These are phyloP conservation scores for Termitomyces sp. DNA, from an alignment of 768 basidiomycete species.

Conservation along the genomic window DNA sequence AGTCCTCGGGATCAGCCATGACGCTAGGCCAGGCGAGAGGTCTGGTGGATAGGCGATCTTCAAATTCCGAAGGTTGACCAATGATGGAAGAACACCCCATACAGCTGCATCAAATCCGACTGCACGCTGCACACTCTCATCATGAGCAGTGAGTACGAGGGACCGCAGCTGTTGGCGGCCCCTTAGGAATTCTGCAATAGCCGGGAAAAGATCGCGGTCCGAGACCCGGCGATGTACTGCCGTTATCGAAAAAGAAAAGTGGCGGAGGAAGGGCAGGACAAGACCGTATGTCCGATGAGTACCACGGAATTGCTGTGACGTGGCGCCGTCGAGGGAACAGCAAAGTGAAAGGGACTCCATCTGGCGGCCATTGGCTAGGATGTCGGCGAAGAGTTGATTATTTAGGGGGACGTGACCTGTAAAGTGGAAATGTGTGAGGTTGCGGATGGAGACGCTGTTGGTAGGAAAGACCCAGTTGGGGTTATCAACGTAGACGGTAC, in stretches of 20 bases:
- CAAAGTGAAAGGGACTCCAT: conserved; percentile 55
- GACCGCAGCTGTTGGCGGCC: conserved; percentile 46
- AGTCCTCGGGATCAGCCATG: conserved; percentile 59
- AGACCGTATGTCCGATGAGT: conserved; percentile 13
- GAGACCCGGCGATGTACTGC: conserved; percentile 33
- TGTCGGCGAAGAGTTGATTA: conserved; percentile 48
- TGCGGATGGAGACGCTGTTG: conserved; percentile 47
- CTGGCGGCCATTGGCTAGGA: conserved; percentile 56
- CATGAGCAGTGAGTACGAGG: conserved; percentile 43
- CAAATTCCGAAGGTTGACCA: conserved; percentile 46
- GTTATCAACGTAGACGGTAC: conserved; percentile 49
- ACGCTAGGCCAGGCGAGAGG: conserved; percentile 54
- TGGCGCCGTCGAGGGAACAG: conserved; percentile 45
- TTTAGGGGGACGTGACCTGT: conserved; percentile 47
- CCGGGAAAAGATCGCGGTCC: conserved; percentile 63
- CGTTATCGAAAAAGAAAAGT: conserved; percentile 54
- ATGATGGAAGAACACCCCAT: conserved; percentile 64
- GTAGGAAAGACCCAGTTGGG: conserved; percentile 53
- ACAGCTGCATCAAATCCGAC: conserved; percentile 65
- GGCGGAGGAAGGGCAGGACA: conserved; percentile 55
- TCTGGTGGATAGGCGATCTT: conserved; percentile 61
- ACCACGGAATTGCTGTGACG: conserved; percentile 45
- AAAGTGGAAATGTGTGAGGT: conserved; percentile 61
- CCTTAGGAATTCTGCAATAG: conserved; percentile 61
- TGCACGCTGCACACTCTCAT: conserved; percentile 37